phyloP scores from a whole-genome alignment of 1,284 basidiomycete species.

The Coniferiporia sulphurascens region DNA sequence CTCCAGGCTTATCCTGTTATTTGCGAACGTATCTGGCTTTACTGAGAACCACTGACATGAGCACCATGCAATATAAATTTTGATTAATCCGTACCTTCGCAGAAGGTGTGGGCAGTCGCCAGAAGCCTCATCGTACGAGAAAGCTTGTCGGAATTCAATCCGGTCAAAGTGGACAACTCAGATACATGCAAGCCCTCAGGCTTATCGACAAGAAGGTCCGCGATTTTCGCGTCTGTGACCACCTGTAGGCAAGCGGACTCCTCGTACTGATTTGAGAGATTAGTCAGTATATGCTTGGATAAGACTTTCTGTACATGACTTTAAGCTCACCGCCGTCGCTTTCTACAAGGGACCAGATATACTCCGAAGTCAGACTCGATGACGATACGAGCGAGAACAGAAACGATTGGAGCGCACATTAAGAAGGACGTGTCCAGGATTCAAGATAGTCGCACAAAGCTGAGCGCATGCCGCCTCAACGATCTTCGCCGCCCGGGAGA shows the following conservation, averaged over 20 bases:
- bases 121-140: conserved; percentile 33
- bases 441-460: neutral
- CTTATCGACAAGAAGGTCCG: conserved; percentile 28
- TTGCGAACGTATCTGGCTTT: conserved; percentile 22
- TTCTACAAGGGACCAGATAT: conserved; percentile 4
- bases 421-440: neutral
- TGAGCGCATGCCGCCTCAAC: conserved; percentile 8
- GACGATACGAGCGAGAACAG: no score
- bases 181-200: conserved; percentile 30
- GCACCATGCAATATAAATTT: neutral
- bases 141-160: conserved; percentile 30
- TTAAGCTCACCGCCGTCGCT: neutral
- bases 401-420: neutral
- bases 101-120: conserved; percentile 34
- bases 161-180: conserved; percentile 27
- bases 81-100: conserved; percentile 29
- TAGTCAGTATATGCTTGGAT: neutral
- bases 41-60: conserved; percentile 13
- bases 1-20: conserved; percentile 24
- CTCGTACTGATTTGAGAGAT: neutral
- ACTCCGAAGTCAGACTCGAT: neutral
- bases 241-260: conserved; percentile 28
- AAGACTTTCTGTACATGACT: neutral
- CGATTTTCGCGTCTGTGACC: conserved; percentile 27
- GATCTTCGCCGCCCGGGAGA: neutral